These are phyloP conservation scores for Balakata baccata DNA, from an alignment of 345 rosid genomes.

Conservation along the genomic window DNA sequence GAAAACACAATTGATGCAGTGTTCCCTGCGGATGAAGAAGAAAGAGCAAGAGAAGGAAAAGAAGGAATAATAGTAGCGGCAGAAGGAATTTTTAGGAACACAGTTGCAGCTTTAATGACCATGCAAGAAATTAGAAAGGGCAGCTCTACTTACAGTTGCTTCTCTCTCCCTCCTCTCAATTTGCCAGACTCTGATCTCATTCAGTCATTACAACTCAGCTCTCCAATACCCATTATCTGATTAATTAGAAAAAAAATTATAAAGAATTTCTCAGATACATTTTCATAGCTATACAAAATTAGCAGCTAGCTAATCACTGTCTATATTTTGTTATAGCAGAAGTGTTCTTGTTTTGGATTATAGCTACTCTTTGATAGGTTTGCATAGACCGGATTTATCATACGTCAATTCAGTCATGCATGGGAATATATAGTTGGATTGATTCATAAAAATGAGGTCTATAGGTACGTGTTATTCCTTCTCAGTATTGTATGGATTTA, in stretches of 20 bases:
- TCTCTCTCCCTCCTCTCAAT: constrained; percentile 76
- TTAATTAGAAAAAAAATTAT: not conserved
- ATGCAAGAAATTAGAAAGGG: constrained; percentile 80
- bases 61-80: constrained; percentile 36
- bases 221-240: constrained; percentile 53
- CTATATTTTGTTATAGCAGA: too few species aligned
- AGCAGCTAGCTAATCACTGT: not conserved
- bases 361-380: too few species aligned
- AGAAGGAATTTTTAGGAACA: constrained; percentile 68
- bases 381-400: too few species aligned
- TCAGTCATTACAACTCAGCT: constrained; percentile 40
- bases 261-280: not conserved
- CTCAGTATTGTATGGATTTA: too few species aligned
- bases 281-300: not conserved
- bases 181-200: constrained; percentile 53
- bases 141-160: constrained; percentile 64
- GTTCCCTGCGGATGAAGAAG: constrained; percentile 42
- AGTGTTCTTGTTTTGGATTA: too few species aligned
- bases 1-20: constrained; percentile 55
- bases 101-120: constrained; percentile 64
- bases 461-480: too few species aligned
- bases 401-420: too few species aligned
- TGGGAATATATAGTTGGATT: too few species aligned
- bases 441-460: too few species aligned
- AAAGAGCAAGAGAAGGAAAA: constrained; percentile 12